Evolutionary conservation across 169 alveolate species (phyloP), one percentile per base, ranked within the genome.

Genomic region (Toxoplasma gondii): DNA sequence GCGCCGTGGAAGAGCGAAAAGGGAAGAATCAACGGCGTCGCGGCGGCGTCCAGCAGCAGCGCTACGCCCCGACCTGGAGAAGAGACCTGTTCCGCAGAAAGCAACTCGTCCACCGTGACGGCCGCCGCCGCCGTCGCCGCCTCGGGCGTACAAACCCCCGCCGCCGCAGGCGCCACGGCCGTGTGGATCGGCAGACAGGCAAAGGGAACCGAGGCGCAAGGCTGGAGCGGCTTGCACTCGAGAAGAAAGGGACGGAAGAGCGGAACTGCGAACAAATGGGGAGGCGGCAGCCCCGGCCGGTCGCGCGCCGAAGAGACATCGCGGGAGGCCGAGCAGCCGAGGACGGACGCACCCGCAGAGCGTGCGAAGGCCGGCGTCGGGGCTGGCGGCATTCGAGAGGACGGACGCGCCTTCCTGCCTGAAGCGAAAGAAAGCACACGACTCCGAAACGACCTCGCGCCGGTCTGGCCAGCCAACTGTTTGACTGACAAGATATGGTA

Each of bases 1-100:
- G 90, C 90, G 53, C 90, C 90, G 64, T 82, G 90, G 64, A 82
- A 82, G 36, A 82, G 90, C 53, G 90, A 82, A 27, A 82, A 82
- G 34, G 90, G 90, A 31, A 82, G 90, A 38, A 82, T 43, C 41
- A 82, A 38, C n/a, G 90, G 90, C 41, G 90, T 82, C 27, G 90
- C 90, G 2, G 90, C 90, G 19, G 90, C 90, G 39, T 82, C 90
- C 69, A 82, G 29, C 43, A 82, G 69, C 90, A 82, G 36, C 17
- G 27, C 90, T 12, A 82, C 90, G 69, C 67, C 90, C 41, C 10
- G 2, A 29, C 90, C 90, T 82, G 90, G 90, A 12, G 90, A 82
- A 2, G 90, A 29, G 29, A 38, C 2, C 4, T n/a, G 49, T 7
- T 22, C 38, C 36, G 90, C 67, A 12, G 38, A 1, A 38, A 82